A percentile compares a stretch with the other conserved stretches of the same genome.
phyloP scores from a whole-genome alignment of 2,329 filamentous ascomycete genomes.

The Xylariaceae sp. region DNA sequence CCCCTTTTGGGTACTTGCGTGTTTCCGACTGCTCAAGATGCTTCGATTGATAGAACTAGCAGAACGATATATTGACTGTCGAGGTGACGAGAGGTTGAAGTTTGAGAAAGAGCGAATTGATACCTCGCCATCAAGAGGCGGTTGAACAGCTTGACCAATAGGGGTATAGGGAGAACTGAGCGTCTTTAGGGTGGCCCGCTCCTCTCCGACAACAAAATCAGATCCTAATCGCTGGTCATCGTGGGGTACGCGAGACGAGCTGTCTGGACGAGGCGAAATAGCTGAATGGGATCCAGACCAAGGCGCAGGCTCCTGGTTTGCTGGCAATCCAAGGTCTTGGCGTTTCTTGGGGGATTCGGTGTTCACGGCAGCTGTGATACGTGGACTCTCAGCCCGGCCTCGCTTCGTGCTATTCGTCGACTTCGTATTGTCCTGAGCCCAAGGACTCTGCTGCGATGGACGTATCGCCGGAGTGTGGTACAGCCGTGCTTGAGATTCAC shows the following conservation, averaged over 20 bases:
- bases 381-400: neutral
- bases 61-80: constrained; percentile 25
- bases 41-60: constrained; percentile 15
- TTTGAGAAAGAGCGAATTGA: constrained; percentile 48
- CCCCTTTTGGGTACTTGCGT: constrained; percentile 18
- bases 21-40: constrained; percentile 22
- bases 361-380: neutral
- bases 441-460: constrained; percentile 32
- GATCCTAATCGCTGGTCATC: neutral
- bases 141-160: constrained; percentile 29
- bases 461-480: constrained; percentile 15
- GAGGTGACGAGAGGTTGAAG: constrained; percentile 48
- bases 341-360: neutral
- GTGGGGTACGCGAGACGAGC: too few relatives aligned
- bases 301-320: too few relatives aligned
- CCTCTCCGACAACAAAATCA: neutral
- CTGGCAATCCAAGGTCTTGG: neutral
- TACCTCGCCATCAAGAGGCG: constrained; percentile 44
- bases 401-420: neutral
- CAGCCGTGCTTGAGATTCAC: constrained; percentile 11
- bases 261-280: too few relatives aligned
- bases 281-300: too few relatives aligned
- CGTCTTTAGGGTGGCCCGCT: neutral
- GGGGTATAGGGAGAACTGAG: constrained; percentile 18
- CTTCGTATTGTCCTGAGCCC: constrained; percentile 19